Percentiles rank a stretch among this genome's conserved stretches.
These are phyloP conservation scores for Tritrichomonas foetus DNA, from an alignment of 208 protist genomes.

Conservation along the genomic window DNA sequence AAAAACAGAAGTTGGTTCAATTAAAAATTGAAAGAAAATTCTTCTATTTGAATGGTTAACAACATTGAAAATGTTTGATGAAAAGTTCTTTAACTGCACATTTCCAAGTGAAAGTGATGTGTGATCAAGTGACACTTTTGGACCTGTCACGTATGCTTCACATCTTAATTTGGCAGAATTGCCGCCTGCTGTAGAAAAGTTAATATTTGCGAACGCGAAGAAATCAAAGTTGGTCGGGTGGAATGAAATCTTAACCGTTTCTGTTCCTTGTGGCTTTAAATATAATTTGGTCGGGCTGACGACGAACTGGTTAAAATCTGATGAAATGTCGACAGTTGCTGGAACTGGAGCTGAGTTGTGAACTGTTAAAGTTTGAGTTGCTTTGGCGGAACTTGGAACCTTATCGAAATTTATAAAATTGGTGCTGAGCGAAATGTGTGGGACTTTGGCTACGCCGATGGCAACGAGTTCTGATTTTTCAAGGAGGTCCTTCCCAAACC, in stretches of 20 bases:
- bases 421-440: not conserved
- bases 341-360: slow-evolving; percentile 31
- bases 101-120: not conserved
- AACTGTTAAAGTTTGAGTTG: not conserved
- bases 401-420: not conserved
- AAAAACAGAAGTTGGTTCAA: slow-evolving; percentile 18
- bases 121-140: not conserved
- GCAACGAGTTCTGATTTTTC: not conserved
- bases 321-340: not conserved
- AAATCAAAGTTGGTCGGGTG: slow-evolving; percentile 32
- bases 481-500: not conserved
- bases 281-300: not conserved
- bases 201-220: slow-evolving; percentile 16
- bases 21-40: slow-evolving; percentile 33
- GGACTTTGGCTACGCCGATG: not conserved
- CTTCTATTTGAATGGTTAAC: not conserved
- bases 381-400: not conserved
- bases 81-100: not conserved
- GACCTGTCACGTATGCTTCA: not conserved
- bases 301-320: not conserved
- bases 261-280: not conserved
- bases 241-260: not conserved
- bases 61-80: slow-evolving; percentile 22
- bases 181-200: not conserved
- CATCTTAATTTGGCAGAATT: not conserved